A percentile compares a stretch with the other conserved stretches of the same genome.
phyloP scores from a whole-genome alignment of 169 alveolate genomes.

The Plasmodium inui region DNA sequence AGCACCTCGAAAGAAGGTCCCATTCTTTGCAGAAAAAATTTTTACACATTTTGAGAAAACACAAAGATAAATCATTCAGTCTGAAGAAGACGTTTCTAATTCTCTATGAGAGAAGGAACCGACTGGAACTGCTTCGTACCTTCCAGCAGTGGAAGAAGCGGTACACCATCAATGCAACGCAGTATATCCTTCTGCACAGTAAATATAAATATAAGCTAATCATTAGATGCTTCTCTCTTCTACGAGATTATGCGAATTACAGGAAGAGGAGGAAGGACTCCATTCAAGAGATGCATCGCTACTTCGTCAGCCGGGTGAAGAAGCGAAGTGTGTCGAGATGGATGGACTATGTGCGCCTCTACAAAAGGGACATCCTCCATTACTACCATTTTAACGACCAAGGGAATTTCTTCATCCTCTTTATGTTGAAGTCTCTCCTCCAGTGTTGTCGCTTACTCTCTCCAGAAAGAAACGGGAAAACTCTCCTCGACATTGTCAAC shows the following conservation, averaged over 20 bases:
- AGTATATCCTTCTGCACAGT: slow-evolving; percentile 23
- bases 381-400: slow-evolving; percentile 29
- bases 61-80: slow-evolving; percentile 16
- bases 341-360: background rate
- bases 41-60: slow-evolving; percentile 6
- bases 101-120: slow-evolving; percentile 34
- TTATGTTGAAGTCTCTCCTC: background rate
- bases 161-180: slow-evolving; percentile 20
- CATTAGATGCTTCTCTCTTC: slow-evolving; percentile 10
- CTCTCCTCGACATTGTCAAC: slow-evolving; percentile 30
- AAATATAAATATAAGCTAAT: slow-evolving; percentile 57
- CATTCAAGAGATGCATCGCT: background rate
- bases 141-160: slow-evolving; percentile 35
- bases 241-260: slow-evolving; percentile 3
- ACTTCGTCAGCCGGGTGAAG: background rate
- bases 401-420: slow-evolving; percentile 7
- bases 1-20: slow-evolving; percentile 5
- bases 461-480: background rate
- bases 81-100: slow-evolving; percentile 28
- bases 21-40: slow-evolving; percentile 13
- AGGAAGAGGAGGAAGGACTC: slow-evolving; percentile 1
- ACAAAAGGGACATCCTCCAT: slow-evolving; percentile 13
- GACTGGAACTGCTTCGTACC: background rate
- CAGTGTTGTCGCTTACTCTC: background rate
- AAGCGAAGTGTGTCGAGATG: background rate